These are phyloP conservation scores for Emmonsiellopsis sp. DNA, from an alignment of 2,329 filamentous ascomycete genomes.

Conservation along the genomic window DNA sequence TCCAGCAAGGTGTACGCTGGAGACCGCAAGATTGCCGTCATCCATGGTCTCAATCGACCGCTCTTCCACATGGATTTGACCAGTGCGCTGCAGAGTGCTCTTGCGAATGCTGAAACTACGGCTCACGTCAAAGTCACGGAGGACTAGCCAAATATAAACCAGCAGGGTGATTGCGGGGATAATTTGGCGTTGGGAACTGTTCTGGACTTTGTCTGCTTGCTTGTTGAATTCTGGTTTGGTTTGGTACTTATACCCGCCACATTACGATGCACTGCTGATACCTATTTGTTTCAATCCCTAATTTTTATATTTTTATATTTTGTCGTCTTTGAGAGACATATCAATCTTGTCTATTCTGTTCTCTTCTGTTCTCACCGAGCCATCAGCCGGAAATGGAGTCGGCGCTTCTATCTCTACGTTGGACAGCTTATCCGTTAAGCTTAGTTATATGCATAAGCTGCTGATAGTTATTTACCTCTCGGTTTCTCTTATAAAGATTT, in stretches of 20 bases:
- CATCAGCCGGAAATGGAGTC: too few species aligned
- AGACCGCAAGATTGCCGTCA: constrained; percentile 46
- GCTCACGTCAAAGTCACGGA: neutral
- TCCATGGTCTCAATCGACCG: constrained; percentile 80
- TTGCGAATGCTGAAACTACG: constrained; percentile 59
- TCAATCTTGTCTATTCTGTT: too few species aligned
- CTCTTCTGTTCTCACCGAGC: too few species aligned
- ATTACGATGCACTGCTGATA: neutral
- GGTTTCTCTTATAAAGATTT: too few species aligned
- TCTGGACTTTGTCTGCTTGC: too few species aligned
- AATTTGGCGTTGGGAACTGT: neutral
- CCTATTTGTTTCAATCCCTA: neutral
- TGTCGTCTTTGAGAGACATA: too few species aligned
- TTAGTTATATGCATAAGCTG: too few species aligned
- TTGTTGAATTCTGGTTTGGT: too few species aligned
- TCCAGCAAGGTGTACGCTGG: constrained; percentile 39
- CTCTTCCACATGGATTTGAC: constrained; percentile 92
- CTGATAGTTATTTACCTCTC: too few species aligned
- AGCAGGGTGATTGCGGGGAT: neutral
- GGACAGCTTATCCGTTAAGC: too few species aligned
- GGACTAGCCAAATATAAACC: neutral
- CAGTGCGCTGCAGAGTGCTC: constrained; percentile 75
- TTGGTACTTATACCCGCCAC: neutral
- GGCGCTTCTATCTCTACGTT: too few species aligned
- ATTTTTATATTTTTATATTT: neutral